phyloP scores from a whole-genome alignment of 139 green algal genomes.

The Diplosphaera chodatii region DNA sequence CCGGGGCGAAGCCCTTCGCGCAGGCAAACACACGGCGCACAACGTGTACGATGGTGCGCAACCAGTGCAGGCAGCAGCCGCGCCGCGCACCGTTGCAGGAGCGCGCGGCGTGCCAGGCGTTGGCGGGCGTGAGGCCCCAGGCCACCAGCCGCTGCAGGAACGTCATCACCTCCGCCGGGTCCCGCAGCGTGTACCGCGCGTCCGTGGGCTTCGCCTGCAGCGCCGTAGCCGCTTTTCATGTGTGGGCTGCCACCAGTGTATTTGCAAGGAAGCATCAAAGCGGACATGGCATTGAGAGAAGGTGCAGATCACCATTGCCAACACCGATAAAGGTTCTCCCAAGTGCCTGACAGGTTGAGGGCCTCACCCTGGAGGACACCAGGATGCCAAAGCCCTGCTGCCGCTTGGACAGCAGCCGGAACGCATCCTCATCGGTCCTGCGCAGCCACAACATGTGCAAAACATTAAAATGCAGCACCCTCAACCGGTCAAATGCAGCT shows the following conservation, averaged over 20 bases:
- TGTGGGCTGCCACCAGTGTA: too few species aligned
- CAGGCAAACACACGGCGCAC: too few species aligned
- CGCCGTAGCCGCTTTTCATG: not conserved
- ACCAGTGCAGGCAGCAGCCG: too few species aligned
- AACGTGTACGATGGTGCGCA: too few species aligned
- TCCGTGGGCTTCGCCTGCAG: conserved; percentile 61
- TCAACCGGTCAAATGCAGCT: too few species aligned
- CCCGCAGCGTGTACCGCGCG: conserved; percentile 61
- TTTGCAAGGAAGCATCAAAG: too few species aligned
- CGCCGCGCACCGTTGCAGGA: conserved; percentile 26
- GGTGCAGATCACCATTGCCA: too few species aligned
- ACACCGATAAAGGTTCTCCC: too few species aligned
- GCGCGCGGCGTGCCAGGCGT: conserved; percentile 27
- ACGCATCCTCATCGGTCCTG: conserved; percentile 95
- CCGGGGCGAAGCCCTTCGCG: too few species aligned
- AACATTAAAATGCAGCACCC: too few species aligned
- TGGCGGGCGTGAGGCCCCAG: conserved; percentile 37
- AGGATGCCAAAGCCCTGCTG: conserved; percentile 63
- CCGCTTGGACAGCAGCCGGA: conserved; percentile 43
- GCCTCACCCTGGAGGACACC: conserved; percentile 58
- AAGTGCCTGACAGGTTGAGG: not conserved
- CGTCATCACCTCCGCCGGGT: conserved; percentile 60
- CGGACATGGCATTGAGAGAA: too few species aligned
- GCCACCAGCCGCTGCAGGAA: conserved; percentile 59
- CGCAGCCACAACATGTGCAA: too few species aligned